Evolutionary conservation across 495 filamentous ascomycete species (phyloP).

Genomic region (Aspergillus hancockii): DNA sequence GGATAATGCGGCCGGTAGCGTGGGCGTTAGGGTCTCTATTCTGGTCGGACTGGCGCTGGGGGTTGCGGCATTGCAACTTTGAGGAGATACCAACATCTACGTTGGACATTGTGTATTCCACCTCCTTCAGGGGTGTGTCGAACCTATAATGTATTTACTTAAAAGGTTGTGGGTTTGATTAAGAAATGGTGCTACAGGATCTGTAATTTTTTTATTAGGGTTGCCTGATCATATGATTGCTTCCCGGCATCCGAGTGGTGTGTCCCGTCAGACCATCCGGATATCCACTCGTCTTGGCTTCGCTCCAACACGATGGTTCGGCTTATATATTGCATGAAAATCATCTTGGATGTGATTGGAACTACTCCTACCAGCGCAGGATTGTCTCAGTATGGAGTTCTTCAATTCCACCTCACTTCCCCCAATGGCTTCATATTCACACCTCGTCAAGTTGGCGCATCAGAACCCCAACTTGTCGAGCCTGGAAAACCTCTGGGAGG

Average conservation of each 20-base stretch:
- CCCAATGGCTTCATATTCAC: conserved; percentile 16
- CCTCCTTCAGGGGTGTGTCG: not conserved
- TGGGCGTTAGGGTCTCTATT: conserved; percentile 9
- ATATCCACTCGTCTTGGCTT: conserved; percentile 7
- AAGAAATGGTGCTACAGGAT: not conserved
- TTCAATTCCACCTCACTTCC: conserved; percentile 15
- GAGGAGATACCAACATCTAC: not conserved
- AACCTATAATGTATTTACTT: not conserved
- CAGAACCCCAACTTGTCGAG: conserved; percentile 85
- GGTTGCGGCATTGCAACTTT: conserved; percentile 11
- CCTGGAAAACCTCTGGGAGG: conserved; percentile 83
- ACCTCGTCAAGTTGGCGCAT: conserved; percentile 44
- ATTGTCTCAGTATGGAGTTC: conserved; percentile 17
- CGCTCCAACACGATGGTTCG: not conserved
- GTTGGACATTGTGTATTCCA: not conserved
- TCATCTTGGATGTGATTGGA: not conserved
- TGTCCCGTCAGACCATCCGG: conserved; percentile 27
- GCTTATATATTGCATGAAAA: conserved; percentile 3
- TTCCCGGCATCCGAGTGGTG: conserved; percentile 24
- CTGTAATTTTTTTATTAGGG: not conserved
- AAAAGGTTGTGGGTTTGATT: not conserved
- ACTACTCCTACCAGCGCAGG: not conserved
- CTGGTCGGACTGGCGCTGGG: conserved; percentile 14
- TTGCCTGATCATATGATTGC: conserved; percentile 13
- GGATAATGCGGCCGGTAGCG: conserved; percentile 13